phyloP scores from a whole-genome alignment of 768 basidiomycete species.

The Leucocoprinus leucothites region DNA sequence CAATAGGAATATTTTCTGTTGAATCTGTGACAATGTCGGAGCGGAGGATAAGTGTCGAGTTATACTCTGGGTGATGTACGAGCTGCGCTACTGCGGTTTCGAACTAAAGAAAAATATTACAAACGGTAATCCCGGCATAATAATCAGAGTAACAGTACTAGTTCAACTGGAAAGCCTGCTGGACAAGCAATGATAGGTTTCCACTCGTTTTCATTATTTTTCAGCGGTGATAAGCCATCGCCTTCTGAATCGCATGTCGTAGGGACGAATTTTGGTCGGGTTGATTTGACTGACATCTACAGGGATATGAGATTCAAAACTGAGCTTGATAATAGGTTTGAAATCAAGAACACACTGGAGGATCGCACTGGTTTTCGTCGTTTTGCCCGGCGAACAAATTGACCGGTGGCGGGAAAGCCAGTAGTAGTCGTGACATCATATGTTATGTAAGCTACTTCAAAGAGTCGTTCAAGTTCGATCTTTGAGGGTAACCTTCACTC shows the following conservation, averaged over 20 bases:
- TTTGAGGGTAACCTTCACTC: no score
- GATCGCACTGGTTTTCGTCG: no score
- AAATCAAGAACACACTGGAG: no score
- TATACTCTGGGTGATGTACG: constrained; percentile 88
- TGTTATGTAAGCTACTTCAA: no score
- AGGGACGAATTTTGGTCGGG: constrained; percentile 3
- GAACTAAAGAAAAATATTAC: constrained; percentile 48
- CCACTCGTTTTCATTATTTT: constrained; percentile 12
- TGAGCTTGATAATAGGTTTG: no score
- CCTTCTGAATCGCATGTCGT: not conserved
- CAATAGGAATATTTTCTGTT: constrained; percentile 27
- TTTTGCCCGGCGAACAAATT: no score
- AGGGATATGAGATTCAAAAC: no score
- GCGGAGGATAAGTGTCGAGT: constrained; percentile 85
- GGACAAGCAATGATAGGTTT: constrained; percentile 20
- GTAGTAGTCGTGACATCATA: no score
- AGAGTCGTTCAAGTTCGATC: no score
- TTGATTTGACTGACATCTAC: no score
- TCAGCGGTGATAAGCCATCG: not conserved
- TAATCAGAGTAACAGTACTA: constrained; percentile 17
- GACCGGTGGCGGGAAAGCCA: no score
- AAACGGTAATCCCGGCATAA: not conserved
- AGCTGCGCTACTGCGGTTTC: constrained; percentile 67
- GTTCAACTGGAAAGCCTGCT: constrained; percentile 23
- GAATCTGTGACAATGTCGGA: constrained; percentile 61